These are phyloP conservation scores for Quercus engelmannii DNA, from an alignment of 306 rosid species.

Conservation along the genomic window DNA sequence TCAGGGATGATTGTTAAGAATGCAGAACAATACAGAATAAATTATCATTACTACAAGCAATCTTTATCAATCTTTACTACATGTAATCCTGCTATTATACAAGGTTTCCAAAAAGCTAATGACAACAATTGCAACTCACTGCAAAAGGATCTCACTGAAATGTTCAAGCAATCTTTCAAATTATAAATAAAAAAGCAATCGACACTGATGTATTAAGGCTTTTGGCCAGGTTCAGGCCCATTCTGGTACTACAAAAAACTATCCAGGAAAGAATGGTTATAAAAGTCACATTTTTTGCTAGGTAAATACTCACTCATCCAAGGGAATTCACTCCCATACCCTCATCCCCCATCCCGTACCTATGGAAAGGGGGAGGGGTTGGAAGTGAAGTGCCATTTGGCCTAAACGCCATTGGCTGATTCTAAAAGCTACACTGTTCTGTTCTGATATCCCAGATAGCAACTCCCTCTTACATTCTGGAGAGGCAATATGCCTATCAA, in stretches of 20 bases:
- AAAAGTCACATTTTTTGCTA: not conserved
- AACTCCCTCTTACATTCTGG: not conserved
- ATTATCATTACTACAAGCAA: not conserved
- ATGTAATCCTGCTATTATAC: not conserved
- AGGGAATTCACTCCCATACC: too few relatives aligned
- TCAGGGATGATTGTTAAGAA: not conserved
- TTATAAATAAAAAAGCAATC: not conserved
- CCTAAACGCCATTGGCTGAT: not conserved
- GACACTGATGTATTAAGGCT: not conserved
- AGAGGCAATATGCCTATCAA: not conserved
- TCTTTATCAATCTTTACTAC: not conserved
- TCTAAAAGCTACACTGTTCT: not conserved
- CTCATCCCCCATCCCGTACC: too few relatives aligned
- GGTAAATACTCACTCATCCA: too few relatives aligned
- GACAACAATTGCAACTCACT: not conserved
- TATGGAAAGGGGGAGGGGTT: too few relatives aligned
- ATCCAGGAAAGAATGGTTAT: not conserved
- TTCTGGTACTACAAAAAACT: not conserved
- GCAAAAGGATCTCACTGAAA: not conserved
- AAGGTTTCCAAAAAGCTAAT: not conserved
- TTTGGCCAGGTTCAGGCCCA: not conserved
- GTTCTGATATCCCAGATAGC: not conserved
- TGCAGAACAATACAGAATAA: not conserved
- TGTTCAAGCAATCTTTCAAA: not conserved
- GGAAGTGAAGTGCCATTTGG: too few relatives aligned